Evolutionary conservation across 331 rosid genomes (phyloP), one percentile per base, ranked within the genome.

Genomic region (Pyracantha coccinea): DNA sequence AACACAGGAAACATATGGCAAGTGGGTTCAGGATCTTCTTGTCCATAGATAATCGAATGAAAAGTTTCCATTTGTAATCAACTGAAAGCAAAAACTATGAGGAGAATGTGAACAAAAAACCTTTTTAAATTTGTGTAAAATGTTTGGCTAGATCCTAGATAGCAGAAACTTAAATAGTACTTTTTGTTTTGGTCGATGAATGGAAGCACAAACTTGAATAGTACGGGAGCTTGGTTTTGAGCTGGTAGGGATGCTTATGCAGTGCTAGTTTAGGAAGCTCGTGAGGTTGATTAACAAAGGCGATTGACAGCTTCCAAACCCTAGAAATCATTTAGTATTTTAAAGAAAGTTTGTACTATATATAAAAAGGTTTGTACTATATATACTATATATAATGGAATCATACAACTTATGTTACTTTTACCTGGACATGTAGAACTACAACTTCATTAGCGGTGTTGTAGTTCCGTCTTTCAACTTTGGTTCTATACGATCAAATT

Each of bases 1-100:
- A 38, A 38, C 45, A 10, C 0, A 10, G 4, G 4, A 75, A 60
- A 63, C 44, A 59, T 9, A 72, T 72, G 69, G 72, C 72, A 75
- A 70, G 54, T 60, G 76, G 75, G 80, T 72, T 55, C 19, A 23
- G 50, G 70, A 55, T 33, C 58, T 59, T 71, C 33, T 57, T 23
- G n/a, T 17, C 16, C 13, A 38, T 7, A 50, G 20, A 50, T 41
- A 25, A 41, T 25, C 25, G 44, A 60, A 17, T 28, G 29, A 25
- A 73, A 73, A 60, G 77, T 65, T 41, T 41, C 59, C 16, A 12
- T 41, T 25, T 73, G 77, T 73, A 72, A 15, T 72, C 67, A 38
- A 15, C 67, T 10, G 2, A 19, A 50, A 50, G 20, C 55, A 50
- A 50, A 50, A 50, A 2, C 55, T 16, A 16, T 16, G 55, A 21